Evolutionary conservation across 139 green algal species (phyloP), one percentile per base, ranked within the genome.

Genomic region (Pleodorina starrii): DNA sequence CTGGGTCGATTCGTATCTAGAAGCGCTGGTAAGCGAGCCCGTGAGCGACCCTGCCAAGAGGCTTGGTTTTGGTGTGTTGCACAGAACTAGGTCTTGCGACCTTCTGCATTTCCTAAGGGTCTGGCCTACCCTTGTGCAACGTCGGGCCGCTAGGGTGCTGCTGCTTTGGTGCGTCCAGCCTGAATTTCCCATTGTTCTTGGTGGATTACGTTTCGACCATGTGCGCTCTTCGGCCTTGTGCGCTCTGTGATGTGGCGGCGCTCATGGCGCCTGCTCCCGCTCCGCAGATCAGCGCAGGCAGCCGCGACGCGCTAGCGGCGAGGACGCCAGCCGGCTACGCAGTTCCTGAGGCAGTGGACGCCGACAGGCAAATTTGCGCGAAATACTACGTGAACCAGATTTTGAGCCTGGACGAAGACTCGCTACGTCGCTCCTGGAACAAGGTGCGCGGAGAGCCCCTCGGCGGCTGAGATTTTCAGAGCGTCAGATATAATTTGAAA

Each of bases 371-470:
- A 9, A 36, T 93, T 3, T 80, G 50, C 51, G 84, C 91, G 35
- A 96, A 94, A 54, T 98, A 97, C 90, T 97, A 97, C 69, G 94
- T 98, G 10, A 92, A 96, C 32, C 96, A 97, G 36, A 95, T 98
- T 36, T 90, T 98, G 21, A 89, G 90, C 43, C 76, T 97, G 63
- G 94, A 95, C 44, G 96, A 98, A 69, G 93, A 97, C 29, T 89
- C 85, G 71, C 92, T 98, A 35, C 92, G 93, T 35, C 84, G 95
- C 40, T 94, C 95, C 5, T 98, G 95, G 95, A 92, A 75, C 79
- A 96, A 96, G 94, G 95, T 95, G 82, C 7, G 91, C 54, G 54
- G 54, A 5, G n/a, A n/a, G n/a, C n/a, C n/a, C n/a, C n/a, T n/a
- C n/a, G n/a, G n/a, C n/a, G n/a, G n/a, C n/a, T n/a, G n/a, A n/a